Evolutionary conservation across 257 asterid genomes (phyloP), one percentile per base, ranked within the genome.

Genomic region (Fraxinus pennsylvanica): DNA sequence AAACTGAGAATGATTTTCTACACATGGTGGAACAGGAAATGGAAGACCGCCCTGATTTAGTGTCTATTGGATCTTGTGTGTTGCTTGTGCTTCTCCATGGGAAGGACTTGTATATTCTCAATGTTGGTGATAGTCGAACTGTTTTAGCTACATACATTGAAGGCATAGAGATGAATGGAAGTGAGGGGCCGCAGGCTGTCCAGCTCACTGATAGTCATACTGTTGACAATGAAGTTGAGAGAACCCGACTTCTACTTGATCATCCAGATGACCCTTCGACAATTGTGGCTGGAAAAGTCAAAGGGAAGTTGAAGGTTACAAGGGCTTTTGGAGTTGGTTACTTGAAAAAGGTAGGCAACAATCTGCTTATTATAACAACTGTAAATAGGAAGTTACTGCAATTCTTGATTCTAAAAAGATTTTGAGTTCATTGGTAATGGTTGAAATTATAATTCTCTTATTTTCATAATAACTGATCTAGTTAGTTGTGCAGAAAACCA

Each of bases 271-370:
- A 96, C 74, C 90, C 97, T 74, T 45, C 78, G 47, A 76, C 86
- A 30, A 47, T 96, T 35, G 84, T 89, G 61, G 90, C 75, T 6
- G 97, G 97, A 66, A 93, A 83, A 85, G 94, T 92, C 47, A 93
- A 96, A 84, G 99, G 99, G 74, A 96, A 88, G 90, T 88, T 96
- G 61, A 89, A 89, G 81, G 98, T 96, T 80, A 92, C 99, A 9
- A 86, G 98, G 79, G 99, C 99, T 52, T 92, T 96, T 61, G 99
- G 99, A 67, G 99, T 93, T 69, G 99, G 99, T 76, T 96, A 96
- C 89, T 86, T 96, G 89, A 96, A 96, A 83, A 92, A 87, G 97
- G 99, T 96, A 87, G 29, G 33, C 27, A 47, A 9, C 17, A 76
- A 21, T 83, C 69, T 35, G 50, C 32, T 39, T 72, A 27, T 4